Evolutionary conservation across 306 rosid species (phyloP).

Genomic region (Corylus americana): DNA sequence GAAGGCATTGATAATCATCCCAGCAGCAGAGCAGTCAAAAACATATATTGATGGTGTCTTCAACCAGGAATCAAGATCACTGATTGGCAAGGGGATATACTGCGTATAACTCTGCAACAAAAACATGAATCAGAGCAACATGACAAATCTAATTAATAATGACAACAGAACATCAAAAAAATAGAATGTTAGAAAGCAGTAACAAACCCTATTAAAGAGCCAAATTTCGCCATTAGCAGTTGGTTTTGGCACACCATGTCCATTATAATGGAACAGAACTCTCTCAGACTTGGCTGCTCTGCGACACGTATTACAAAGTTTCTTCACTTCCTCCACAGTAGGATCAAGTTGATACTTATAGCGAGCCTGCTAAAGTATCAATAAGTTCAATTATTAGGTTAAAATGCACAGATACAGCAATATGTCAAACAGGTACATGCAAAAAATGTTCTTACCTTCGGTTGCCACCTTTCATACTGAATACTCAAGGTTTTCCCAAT

Average conservation of each 20-base stretch:
- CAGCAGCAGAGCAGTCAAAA: slow-evolving; percentile 98
- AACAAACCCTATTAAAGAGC: slow-evolving; percentile 92
- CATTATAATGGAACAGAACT: slow-evolving; percentile 96
- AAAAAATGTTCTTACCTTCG: slow-evolving; percentile 61
- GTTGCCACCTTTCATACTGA: slow-evolving; percentile 99
- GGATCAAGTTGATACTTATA: slow-evolving; percentile 94
- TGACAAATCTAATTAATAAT: neutral
- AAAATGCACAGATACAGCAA: slow-evolving; percentile 28
- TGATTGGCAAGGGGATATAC: slow-evolving; percentile 87
- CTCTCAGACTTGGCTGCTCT: slow-evolving; percentile 83
- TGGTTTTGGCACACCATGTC: slow-evolving; percentile 99
- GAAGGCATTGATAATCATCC: slow-evolving; percentile 81
- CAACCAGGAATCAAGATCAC: slow-evolving; percentile 96
- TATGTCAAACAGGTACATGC: slow-evolving; percentile 15
- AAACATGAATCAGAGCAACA: slow-evolving; percentile 22
- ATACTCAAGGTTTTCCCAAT: slow-evolving; percentile 82
- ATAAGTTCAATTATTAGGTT: slow-evolving; percentile 26
- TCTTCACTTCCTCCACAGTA: slow-evolving; percentile 94
- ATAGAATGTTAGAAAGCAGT: slow-evolving; percentile 12
- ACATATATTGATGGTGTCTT: slow-evolving; percentile 98
- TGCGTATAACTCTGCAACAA: slow-evolving; percentile 91
- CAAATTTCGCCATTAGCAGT: slow-evolving; percentile 97
- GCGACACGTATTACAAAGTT: slow-evolving; percentile 92
- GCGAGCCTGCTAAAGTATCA: slow-evolving; percentile 69
- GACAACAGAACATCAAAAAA: slow-evolving; percentile 8